A percentile compares a stretch with the other conserved stretches of the same genome.
These are phyloP conservation scores for Parachaetomium inaequale DNA, from an alignment of 495 filamentous ascomycete genomes.

Conservation along the genomic window DNA sequence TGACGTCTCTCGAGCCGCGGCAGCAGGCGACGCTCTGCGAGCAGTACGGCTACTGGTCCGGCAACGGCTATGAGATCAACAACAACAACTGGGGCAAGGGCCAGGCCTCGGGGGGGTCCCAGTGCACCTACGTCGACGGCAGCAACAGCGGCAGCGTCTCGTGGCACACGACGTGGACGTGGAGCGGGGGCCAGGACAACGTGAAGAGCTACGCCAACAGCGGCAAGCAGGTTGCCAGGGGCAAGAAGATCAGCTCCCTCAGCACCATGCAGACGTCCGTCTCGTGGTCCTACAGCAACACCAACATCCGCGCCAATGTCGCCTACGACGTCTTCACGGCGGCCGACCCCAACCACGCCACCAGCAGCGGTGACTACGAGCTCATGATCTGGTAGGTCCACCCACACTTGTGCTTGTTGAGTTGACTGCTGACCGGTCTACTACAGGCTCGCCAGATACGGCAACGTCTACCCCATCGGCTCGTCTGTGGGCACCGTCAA, in stretches of 20 bases:
- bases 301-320: conserved; percentile 44
- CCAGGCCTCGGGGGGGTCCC: conserved; percentile 34
- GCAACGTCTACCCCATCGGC: conserved; percentile 45
- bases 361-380: conserved; percentile 47
- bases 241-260: conserved; percentile 33
- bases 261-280: conserved; percentile 39
- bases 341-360: conserved; percentile 43
- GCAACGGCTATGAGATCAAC: conserved; percentile 33
- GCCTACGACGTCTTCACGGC: conserved; percentile 51
- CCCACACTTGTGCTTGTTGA: not conserved
- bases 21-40: conserved; percentile 30
- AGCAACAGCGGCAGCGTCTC: conserved; percentile 30
- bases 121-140: conserved; percentile 43
- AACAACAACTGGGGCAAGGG: not conserved
- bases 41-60: conserved; percentile 38
- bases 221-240: conserved; percentile 28
- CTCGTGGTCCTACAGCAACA: conserved; percentile 41
- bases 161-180: conserved; percentile 44
- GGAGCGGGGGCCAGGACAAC: conserved; percentile 38
- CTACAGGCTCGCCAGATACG: conserved; percentile 40
- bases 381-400: conserved; percentile 49
- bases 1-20: not conserved
- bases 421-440: not conserved
- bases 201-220: conserved; percentile 49
- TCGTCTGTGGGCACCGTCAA: conserved; percentile 28